Evolutionary conservation across 768 basidiomycete species (phyloP), one percentile per base, ranked within the genome.

Genomic region (Kwoniella dejecticola): DNA sequence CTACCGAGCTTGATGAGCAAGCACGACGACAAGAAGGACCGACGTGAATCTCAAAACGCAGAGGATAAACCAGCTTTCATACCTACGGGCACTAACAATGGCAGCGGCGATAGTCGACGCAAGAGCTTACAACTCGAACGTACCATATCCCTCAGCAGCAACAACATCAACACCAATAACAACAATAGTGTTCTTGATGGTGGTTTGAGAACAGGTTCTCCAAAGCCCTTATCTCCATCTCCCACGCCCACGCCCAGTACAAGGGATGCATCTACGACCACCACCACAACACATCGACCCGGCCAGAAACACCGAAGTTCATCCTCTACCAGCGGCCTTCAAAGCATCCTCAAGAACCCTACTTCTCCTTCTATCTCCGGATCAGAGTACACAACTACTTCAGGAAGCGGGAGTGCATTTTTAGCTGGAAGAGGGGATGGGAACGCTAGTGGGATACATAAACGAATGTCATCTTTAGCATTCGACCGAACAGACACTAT

Each of bases 401-500:
- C 58, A 2, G 46, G 62, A 11, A 52, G 47, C 3, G 57, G 33
- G 15, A 36, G 15, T 36, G 7, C 33, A 36, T 36, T 36, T 36
- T 36, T 36, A 36, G 15, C 7, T 36, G n/a, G n/a, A n/a, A n/a
- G n/a, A n/a, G n/a, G n/a, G n/a, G n/a, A n/a, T n/a, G n/a, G n/a
- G n/a, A n/a, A n/a, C n/a, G n/a, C n/a, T 40, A 46, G 48, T 17
- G 52, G 45, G 13, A 46, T 62, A 41, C 52, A 62, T 36, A 64
- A 67, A 38, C 41, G 61, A 5, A 57, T 68, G 58, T 52, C 59
- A 19, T 52, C 57, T 17, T 53, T 71, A 2, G 45, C 52, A 7
- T 57, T 71, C 38, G 63, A 71, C 23, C 24, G 69, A 38, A 63
- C 60, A 17, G 66, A 71, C 17, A 65, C 66, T 3, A 71, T 64